Conservation (phyloP, 768 basidiomycete genomes). For the Pleurotus djamor region DNA sequence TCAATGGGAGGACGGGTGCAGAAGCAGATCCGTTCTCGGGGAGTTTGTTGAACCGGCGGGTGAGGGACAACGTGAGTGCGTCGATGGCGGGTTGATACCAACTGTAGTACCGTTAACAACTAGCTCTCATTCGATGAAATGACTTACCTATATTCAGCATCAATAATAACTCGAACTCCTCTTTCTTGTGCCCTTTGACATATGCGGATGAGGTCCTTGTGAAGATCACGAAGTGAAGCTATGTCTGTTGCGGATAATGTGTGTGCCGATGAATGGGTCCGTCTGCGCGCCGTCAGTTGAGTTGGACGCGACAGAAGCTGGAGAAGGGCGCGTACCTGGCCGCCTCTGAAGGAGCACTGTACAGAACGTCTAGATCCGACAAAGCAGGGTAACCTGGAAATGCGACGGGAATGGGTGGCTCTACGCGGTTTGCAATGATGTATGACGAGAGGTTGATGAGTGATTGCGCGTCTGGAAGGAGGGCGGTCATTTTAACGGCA, state of each 20-base stretch:
- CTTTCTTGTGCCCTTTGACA: conserved; percentile 59
- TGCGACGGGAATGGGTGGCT: conserved; percentile 31
- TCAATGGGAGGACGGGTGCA: conserved; percentile 53
- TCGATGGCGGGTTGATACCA: conserved; percentile 68
- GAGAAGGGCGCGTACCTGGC: background rate
- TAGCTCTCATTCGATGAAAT: background rate
- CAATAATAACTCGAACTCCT: conserved; percentile 72
- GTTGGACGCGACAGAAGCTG: background rate
- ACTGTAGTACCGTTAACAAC: background rate
- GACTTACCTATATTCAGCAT: conserved; percentile 73
- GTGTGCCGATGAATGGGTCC: background rate
- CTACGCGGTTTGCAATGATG: conserved; percentile 35
- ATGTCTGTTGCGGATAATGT: conserved; percentile 56
- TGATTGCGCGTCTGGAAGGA: conserved; percentile 60
- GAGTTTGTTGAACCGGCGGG: conserved; percentile 72
- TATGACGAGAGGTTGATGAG: conserved; percentile 63
- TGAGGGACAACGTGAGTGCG: conserved; percentile 70
- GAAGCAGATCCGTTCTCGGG: conserved; percentile 11
- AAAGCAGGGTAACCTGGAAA: conserved; percentile 70
- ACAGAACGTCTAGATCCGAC: conserved; percentile 57
- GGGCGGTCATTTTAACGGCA: conserved; percentile 79
- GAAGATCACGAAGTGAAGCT: conserved; percentile 54
- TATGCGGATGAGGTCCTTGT: conserved; percentile 60
- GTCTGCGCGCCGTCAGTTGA: conserved; percentile 6
- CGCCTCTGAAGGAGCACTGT: conserved; percentile 9